Conservation (phyloP, 2,329 filamentous ascomycete species). For the Fusarium haematococcum region DNA sequence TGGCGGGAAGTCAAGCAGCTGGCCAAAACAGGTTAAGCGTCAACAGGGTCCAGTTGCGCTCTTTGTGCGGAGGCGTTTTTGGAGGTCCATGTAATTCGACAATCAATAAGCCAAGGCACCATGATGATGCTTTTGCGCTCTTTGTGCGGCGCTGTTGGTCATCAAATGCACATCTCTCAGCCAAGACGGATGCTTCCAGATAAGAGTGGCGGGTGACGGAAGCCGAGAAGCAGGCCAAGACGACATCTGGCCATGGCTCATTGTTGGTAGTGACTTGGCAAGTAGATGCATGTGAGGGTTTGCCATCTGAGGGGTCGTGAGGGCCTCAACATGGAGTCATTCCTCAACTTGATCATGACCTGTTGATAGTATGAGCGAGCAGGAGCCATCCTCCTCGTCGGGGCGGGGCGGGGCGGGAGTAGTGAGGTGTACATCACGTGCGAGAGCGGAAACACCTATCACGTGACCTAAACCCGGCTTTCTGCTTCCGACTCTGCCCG, state of each 20-base stretch:
- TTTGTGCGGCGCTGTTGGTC: constrained; percentile 4
- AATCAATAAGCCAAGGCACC: background rate
- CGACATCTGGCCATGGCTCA: background rate
- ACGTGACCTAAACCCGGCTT: background rate
- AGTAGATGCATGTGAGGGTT: background rate
- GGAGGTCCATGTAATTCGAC: background rate
- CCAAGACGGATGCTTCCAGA: constrained; percentile 4
- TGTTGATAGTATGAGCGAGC: background rate
- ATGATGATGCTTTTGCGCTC: background rate
- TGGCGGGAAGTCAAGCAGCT: background rate
- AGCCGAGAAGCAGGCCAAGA: constrained; percentile 1
- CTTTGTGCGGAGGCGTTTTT: constrained; percentile 5
- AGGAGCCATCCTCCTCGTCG: background rate
- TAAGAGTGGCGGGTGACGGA: constrained; percentile 6
- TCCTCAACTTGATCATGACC: background rate
- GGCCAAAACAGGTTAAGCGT: constrained; percentile 13
- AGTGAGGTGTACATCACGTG: background rate
- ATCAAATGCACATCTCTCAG: background rate
- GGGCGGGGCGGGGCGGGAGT: background rate
- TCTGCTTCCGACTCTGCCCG: background rate
- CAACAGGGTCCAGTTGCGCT: background rate
- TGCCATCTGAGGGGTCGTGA: background rate
- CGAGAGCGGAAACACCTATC: background rate
- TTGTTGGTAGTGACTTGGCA: background rate
- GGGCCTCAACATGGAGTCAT: background rate